Conservation (phyloP, 2,329 filamentous ascomycete species). For the Trichoderma citrinoviride region DNA sequence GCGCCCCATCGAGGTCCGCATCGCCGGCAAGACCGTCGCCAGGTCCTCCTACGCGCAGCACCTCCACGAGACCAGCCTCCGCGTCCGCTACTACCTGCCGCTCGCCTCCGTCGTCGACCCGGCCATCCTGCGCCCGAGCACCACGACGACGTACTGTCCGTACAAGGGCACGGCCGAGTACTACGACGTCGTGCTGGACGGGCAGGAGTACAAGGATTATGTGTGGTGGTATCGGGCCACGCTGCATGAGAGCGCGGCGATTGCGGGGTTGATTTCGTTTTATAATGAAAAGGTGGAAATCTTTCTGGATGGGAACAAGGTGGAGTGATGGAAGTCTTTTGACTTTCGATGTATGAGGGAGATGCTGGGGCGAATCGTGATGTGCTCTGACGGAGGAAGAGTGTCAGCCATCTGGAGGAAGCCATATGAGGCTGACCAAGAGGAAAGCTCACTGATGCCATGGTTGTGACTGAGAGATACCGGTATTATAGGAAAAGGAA, state of each 20-base stretch:
- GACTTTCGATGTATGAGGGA: too few relatives aligned
- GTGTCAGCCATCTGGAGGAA: too few relatives aligned
- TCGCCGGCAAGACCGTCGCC: constrained; percentile 48
- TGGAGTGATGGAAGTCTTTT: not conserved
- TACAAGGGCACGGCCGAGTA: constrained; percentile 67
- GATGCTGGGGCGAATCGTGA: too few relatives aligned
- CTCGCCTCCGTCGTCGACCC: constrained; percentile 46
- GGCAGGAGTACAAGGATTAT: constrained; percentile 46
- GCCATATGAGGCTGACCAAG: too few relatives aligned
- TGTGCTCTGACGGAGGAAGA: too few relatives aligned
- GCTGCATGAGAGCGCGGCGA: constrained; percentile 51
- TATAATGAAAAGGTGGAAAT: constrained; percentile 69
- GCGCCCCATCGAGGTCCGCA: constrained; percentile 50
- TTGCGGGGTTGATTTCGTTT: constrained; percentile 60
- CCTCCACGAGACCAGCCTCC: constrained; percentile 59
- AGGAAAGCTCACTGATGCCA: too few relatives aligned
- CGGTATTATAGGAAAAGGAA: too few relatives aligned
- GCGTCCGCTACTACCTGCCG: constrained; percentile 59
- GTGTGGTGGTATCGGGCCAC: constrained; percentile 64
- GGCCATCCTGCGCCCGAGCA: constrained; percentile 46
- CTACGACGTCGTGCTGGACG: constrained; percentile 52
- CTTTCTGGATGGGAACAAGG: constrained; percentile 49
- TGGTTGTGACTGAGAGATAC: too few relatives aligned
- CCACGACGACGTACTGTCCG: constrained; percentile 57
- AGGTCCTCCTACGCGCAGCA: constrained; percentile 48